Evolutionary conservation across 2,329 filamentous ascomycete genomes (phyloP).

Genomic region (Purpureocillium takamizusanense): DNA sequence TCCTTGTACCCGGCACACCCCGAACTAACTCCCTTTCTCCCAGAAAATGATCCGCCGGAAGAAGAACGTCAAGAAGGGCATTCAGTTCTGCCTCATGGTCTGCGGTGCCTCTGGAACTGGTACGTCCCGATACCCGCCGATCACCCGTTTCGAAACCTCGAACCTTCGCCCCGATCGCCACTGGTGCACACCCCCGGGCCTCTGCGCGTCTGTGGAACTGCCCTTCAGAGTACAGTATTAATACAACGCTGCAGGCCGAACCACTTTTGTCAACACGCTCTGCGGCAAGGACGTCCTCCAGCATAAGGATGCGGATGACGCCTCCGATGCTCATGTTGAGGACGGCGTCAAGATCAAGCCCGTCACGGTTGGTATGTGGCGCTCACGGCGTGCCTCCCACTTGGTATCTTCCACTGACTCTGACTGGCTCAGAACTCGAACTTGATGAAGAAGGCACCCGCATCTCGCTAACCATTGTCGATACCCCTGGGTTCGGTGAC

Average conservation of each 20-base stretch:
- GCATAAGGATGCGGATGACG: slow-evolving; percentile 90
- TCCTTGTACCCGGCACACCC: too few relatives aligned
- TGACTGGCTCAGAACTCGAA: slow-evolving; percentile 64
- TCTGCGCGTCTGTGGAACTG: not conserved
- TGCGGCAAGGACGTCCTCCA: slow-evolving; percentile 88
- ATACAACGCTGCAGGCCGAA: slow-evolving; percentile 61
- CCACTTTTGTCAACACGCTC: slow-evolving; percentile 98
- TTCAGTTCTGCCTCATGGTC: slow-evolving; percentile 99
- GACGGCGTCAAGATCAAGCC: slow-evolving; percentile 98
- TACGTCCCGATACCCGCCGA: slow-evolving; percentile 36
- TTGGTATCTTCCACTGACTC: not conserved
- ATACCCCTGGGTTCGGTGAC: slow-evolving; percentile 96
- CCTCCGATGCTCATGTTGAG: slow-evolving; percentile 79
- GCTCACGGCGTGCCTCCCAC: not conserved
- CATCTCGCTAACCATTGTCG: slow-evolving; percentile 96
- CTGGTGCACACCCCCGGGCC: not conserved
- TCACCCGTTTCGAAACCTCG: not conserved
- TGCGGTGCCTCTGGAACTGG: slow-evolving; percentile 98
- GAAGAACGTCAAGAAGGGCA: slow-evolving; percentile 99
- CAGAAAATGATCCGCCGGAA: slow-evolving; percentile 96
- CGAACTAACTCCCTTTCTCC: not conserved
- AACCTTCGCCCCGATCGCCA: not conserved
- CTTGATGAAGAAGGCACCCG: slow-evolving; percentile 97
- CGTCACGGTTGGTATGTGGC: slow-evolving; percentile 73
- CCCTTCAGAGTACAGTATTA: slow-evolving; percentile 1